A percentile compares a stretch with the other conserved stretches of the same genome.
Evolutionary conservation across 352 stramenopile species (phyloP).

Genomic region (Pythium plurisporium): DNA sequence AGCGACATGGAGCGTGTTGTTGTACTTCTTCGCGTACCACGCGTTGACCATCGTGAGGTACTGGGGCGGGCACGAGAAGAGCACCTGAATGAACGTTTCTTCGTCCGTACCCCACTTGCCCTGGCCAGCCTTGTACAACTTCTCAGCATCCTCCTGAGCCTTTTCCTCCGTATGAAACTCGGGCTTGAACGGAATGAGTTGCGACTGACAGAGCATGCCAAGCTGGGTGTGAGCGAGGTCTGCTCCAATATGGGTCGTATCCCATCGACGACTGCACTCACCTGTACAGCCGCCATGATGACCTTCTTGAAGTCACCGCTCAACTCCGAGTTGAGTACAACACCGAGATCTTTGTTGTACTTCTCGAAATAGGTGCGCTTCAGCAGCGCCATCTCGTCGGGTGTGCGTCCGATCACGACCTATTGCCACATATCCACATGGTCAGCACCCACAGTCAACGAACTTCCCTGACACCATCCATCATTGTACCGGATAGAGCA

Average conservation of each 20-base stretch:
- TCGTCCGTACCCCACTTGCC: constrained; percentile 68
- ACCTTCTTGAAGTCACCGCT: constrained; percentile 70
- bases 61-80: constrained; percentile 47
- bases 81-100: constrained; percentile 53
- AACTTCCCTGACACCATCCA: too few species aligned
- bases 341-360: constrained; percentile 52
- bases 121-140: constrained; percentile 67
- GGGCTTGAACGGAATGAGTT: constrained; percentile 40
- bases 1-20: constrained; percentile 52
- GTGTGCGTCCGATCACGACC: constrained; percentile 57
- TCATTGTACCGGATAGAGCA: constrained; percentile 75
- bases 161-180: constrained; percentile 53
- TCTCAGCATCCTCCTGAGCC: constrained; percentile 51
- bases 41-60: constrained; percentile 58
- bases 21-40: constrained; percentile 57
- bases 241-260: too few species aligned
- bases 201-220: constrained; percentile 2
- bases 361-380: constrained; percentile 77
- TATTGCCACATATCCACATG: too few species aligned
- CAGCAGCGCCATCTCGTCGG: constrained; percentile 68
- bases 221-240: too few species aligned
- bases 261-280: too few species aligned
- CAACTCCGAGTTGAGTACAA: constrained; percentile 54
- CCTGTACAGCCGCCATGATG: constrained; percentile 63
- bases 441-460: too few species aligned